Base-by-base conservation (phyloP, 2,329 filamentous ascomycete species). In the Paraphoma sp. region DNA sequence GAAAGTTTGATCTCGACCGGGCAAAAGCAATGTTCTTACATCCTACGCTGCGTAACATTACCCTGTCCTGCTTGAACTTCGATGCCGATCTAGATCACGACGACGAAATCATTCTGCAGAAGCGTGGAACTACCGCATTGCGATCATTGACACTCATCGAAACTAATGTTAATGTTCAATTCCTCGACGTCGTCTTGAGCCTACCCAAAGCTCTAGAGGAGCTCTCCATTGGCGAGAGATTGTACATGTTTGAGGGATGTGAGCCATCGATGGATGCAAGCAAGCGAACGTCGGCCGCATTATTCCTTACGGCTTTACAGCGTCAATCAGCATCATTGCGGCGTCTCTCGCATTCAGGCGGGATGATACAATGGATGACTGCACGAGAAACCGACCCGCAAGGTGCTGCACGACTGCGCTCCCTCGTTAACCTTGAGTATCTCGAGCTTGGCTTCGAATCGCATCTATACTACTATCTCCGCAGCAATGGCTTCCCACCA, bases 31-130 rank as follows among this genome's bases (percentile, higher is more conserved):
- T 76, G 41, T 76, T 76, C 36, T 59, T 65, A 17, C 72, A 75
- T 52, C 73, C 73, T 2, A 73, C 71, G 4, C 55, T 76, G 6
- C 68, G 65, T 1, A 50, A 63, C 1, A 67, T 76, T 18, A 72
- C 64, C 1, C 53, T 76, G n/a, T 75, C 73, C 7, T 76, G 74
- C 48, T 53, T 69, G 45, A 67, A 76, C 41, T 70, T 76, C 17
- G 62, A 71, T 16, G 60, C 48, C 5, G 51, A 63, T 18, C 53
- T 63, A n/a, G 48, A 40, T 1, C 48, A 51, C 33, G 48, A 41
- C 16, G 40, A 49, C 11, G 51, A 62, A 9, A 62, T 71, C 10
- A 45, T 60, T 9, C 48, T 46, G 18, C 45, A 63, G 14, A 63
- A 68, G 31, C 60, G 44, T 16, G 68, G 64, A 47, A 66, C 69